Evolutionary conservation across 2,329 filamentous ascomycete species (phyloP), one percentile per base, ranked within the genome.

Genomic region (Trichophyton benhamiae): DNA sequence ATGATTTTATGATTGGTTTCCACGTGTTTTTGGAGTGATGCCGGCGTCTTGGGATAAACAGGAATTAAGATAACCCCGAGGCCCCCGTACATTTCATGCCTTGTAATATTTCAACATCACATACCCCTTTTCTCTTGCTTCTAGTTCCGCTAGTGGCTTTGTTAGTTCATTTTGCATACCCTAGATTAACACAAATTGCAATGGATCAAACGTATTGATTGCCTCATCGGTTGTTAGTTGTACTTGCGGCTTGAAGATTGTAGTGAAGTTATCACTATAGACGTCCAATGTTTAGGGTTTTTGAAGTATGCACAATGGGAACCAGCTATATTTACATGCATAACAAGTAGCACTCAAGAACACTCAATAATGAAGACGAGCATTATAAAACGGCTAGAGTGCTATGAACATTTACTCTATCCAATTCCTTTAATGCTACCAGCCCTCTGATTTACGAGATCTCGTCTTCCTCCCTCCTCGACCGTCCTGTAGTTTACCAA

Each of bases 381-480:
- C n/a, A 48, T 25, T 9, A 25, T 48, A 48, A 11, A 22, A 48
- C 9, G 44, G 17, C 44, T 48, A 22, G 22, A 9, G 20, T 11
- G 20, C 20, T 11, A 48, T 48, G 20, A 17, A 20, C 17, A 25
- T 48, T 17, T 9, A 48, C 20, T 48, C 44, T 57, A 48, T 44
- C 42, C 30, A 58, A 59, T 46, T 36, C 36, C 42, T 46, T 44
- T 33, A 8, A 25, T 33, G n/a, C 27, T 53, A 22, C 22, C 27
- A 53, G n/a, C 55, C 55, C 11, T 30, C 33, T 17, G 59, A 57
- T 60, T 68, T 72, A 27, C 65, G 61, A 44, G 68, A 67, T 30
- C 71, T 70, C 7, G 73, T 76, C 57, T 72, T 70, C 59, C 73
- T 67, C 27, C 71, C 68, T 64, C 69, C 70, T 72, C 72, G 73